A percentile compares a stretch with the other conserved stretches of the same genome.
Evolutionary conservation across 2,329 filamentous ascomycete genomes (phyloP).

Genomic region (Colletotrichum liriopes): DNA sequence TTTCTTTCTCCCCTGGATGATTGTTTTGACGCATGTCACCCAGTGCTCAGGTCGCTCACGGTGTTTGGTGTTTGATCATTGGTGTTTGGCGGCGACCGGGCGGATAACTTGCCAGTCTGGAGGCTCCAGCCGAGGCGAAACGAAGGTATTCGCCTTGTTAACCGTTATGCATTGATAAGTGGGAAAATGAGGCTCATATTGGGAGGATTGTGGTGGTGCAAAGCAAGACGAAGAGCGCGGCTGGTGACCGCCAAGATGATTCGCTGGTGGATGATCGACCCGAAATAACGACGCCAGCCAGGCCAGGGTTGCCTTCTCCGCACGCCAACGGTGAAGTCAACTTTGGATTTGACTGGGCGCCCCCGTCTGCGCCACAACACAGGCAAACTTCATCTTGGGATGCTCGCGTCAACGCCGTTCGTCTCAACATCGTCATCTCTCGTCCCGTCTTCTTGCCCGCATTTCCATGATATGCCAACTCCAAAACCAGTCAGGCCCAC

Average conservation of each 20-base stretch:
- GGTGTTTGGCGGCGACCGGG: background rate
- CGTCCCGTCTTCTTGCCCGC: conserved; percentile 3
- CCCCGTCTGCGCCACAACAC: background rate
- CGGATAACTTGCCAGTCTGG: background rate
- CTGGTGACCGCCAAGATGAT: conserved; percentile 11
- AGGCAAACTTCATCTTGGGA: background rate
- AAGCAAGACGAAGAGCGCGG: background rate
- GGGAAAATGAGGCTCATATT: too few species aligned
- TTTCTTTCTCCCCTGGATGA: background rate
- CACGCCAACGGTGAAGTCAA: conserved; percentile 8
- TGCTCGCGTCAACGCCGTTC: conserved; percentile 1
- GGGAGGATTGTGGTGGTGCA: background rate
- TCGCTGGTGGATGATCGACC: conserved; percentile 9
- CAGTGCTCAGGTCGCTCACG: background rate
- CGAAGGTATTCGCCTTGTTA: background rate
- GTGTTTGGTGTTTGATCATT: background rate
- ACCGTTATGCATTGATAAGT: background rate
- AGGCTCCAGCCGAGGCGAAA: background rate
- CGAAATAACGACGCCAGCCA: conserved; percentile 4
- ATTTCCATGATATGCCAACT: background rate
- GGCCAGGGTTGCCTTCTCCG: conserved; percentile 13
- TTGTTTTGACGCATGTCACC: too few species aligned
- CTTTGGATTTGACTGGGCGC: background rate
- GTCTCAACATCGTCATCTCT: conserved; percentile 22
- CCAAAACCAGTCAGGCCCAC: conserved; percentile 22